Percentiles rank a stretch among this genome's conserved stretches.
Conservation (phyloP, 441 rosid species). For the Manihot esculenta region DNA sequence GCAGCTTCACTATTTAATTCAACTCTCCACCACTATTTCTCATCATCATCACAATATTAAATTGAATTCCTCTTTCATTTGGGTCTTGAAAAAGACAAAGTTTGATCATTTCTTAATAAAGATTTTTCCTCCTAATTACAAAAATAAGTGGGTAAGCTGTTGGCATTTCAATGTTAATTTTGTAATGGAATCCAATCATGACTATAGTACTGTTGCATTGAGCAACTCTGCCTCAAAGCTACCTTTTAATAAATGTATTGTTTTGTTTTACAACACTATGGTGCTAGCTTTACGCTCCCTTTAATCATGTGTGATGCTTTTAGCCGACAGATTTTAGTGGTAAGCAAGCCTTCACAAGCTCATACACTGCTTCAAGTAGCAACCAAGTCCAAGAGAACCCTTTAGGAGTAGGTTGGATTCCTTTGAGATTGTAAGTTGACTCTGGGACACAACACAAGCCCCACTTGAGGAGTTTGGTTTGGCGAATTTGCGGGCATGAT, state of each 20-base stretch:
- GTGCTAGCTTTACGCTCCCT: constrained; percentile 22
- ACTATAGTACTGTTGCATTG: not conserved
- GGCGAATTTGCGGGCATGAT: constrained; percentile 18
- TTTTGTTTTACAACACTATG: too few relatives aligned
- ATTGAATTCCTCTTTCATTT: not conserved
- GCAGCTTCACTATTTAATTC: too few relatives aligned
- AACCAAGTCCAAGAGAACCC: not conserved
- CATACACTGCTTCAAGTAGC: constrained; percentile 2
- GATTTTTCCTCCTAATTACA: too few relatives aligned
- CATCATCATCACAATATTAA: not conserved
- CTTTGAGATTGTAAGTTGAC: constrained; percentile 18
- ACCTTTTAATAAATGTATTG: constrained; percentile 18
- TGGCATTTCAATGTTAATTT: not conserved
- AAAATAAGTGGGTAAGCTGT: too few relatives aligned
- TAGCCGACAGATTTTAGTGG: constrained; percentile 46
- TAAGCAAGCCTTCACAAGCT: constrained; percentile 14
- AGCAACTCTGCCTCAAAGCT: constrained; percentile 31
- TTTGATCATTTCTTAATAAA: constrained; percentile 2
- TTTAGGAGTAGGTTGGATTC: constrained; percentile 13
- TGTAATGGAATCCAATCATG: too few relatives aligned
- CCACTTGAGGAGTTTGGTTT: constrained; percentile 1
- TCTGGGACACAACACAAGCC: not conserved
- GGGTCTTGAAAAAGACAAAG: constrained; percentile 14
- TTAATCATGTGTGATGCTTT: constrained; percentile 36
- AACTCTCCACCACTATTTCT: too few relatives aligned